These are phyloP conservation scores for Suhomyces wounanorum DNA, from an alignment of 1,139 yeast species.

Conservation along the genomic window DNA sequence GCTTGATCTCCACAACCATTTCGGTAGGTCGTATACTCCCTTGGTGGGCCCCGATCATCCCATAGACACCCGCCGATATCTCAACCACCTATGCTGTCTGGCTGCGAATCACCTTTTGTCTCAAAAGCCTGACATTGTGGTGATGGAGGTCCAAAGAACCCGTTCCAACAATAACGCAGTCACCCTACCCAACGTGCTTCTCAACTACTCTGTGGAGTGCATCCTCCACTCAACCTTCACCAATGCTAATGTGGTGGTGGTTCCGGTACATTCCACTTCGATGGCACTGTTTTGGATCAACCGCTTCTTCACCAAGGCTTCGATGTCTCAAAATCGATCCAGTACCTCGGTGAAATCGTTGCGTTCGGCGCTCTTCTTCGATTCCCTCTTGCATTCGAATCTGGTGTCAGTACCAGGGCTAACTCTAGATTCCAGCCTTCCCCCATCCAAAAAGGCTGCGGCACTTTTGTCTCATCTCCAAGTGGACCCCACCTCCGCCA, in stretches of 20 bases:
- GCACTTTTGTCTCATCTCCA: conserved; percentile 14
- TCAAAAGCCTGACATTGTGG: conserved; percentile 23
- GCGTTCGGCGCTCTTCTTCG: conserved; percentile 24
- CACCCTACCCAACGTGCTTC: conserved; percentile 44
- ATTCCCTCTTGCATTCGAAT: conserved; percentile 4
- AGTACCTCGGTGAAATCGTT: conserved; percentile 21
- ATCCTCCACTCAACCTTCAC: conserved; percentile 29
- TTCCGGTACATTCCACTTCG: conserved; percentile 39
- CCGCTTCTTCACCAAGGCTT: conserved; percentile 29
- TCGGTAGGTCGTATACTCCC: conserved; percentile 19
- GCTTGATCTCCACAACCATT: conserved; percentile 26
- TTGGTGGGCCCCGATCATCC: conserved; percentile 19
- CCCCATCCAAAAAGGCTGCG: conserved; percentile 7
- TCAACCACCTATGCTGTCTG: conserved; percentile 26
- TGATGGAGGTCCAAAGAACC: conserved; percentile 45
- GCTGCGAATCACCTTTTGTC: conserved; percentile 22
- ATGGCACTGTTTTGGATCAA: conserved; percentile 45
- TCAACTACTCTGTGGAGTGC: conserved; percentile 40
- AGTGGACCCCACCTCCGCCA: conserved; percentile 12
- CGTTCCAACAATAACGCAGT: conserved; percentile 33
- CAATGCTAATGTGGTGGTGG: conserved; percentile 16
- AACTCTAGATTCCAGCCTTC: background rate
- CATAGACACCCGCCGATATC: conserved; percentile 29
- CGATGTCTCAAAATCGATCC: conserved; percentile 10
- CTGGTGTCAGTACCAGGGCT: conserved; percentile 7